Evolutionary conservation across 371 early-diverging fungal genomes (phyloP), one percentile per base, ranked within the genome.

Genomic region (Saksenaea vasiformis): DNA sequence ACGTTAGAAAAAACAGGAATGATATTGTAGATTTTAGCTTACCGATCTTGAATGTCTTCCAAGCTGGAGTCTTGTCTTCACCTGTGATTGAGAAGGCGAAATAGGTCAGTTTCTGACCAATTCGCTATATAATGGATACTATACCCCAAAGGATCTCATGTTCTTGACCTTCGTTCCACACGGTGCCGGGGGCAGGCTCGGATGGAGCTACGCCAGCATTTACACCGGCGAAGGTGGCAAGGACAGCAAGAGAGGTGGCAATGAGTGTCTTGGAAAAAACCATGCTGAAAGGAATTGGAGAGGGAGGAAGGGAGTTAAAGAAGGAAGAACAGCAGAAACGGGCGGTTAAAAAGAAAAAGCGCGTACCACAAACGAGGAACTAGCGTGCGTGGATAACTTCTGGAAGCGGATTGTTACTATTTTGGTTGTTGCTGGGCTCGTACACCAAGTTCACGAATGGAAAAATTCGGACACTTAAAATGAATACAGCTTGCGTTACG

Each of bases 21-120:
- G 51, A 60, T 14, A 31, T 14, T 31, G 60, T n/a, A 57, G 17
- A 24, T n/a, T 9, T 17, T 34, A 61, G 36, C 28, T 56, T 66
- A 76, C 76, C 76, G 44, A 76, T 68, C 22, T 67, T 70, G 54
- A 76, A 72, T n/a, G 61, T 64, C 22, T 60, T 72, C 76, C 76
- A 76, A 24, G 54, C 39, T 10, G 76, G 65, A 11, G 51, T 34
- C 13, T 24, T 62, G 24, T 62, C 64, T 53, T 66, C 70, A 19
- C 69, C 69, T 17, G 35, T 73, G 17, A 60, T 31, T 1, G 36
- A 17, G 28, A 53, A 39, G 41, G 59, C 19, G 28, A 63, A 51
- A 7, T 31, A 54, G 9, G 19, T 51, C 24, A 56, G 51, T 22
- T 9, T 47, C 13, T 14, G 39, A 14, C n/a, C 11, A 22, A 3